Base-by-base conservation (phyloP, 2,329 filamentous ascomycete species). In the Penicillium paneum region DNA sequence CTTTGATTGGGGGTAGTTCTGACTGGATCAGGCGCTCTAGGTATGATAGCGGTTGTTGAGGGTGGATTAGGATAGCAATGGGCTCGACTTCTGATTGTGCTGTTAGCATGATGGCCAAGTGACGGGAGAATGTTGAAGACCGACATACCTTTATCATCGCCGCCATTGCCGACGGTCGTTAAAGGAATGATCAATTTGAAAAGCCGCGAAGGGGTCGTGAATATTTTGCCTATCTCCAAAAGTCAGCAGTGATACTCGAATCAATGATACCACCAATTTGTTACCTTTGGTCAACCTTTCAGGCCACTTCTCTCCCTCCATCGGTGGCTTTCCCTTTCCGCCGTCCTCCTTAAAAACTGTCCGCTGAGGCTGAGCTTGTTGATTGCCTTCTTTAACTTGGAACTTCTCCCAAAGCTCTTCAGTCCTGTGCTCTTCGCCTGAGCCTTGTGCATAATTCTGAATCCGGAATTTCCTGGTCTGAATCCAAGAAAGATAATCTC, bases 41-140 rank as follows among this genome's bases (percentile, higher is more conserved):
- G 70, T 96, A 96, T 8, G 90, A 96, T 3, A 97, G 80, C 0
- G 92, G 92, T 68, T 97, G 92, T 58, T 95, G 90, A 0, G 92
- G 91, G 64, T 96, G 92, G 0, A 96, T 82, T 2, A 96, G 83
- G 0, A 96, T 81, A 0, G 91, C 91, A 12, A 96, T 79, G 0
- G 91, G 91, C 63, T 95, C 89, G n/a, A 93, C 84, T 44, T 86
- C 81, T 73, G 36, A 8, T 11, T 19, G 19, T 2, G 24, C 12
- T 10, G 32, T 64, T 35, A 64, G 57, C 5, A 34, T 26, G 19
- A 17, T 21, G 19, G 8, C 26, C 13, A 21, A 39, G 17, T 38
- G 5, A 12, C n/a, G 34, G 7, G 11, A 2, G 13, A 12, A 28
- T 34, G 10, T 19, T 13, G 11, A 19, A 13, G 2, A 26, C 17